Percentiles rank a stretch among this genome's conserved stretches.
Evolutionary conservation across 352 stramenopile species (phyloP).

Genomic region (Phytopythium boreale): DNA sequence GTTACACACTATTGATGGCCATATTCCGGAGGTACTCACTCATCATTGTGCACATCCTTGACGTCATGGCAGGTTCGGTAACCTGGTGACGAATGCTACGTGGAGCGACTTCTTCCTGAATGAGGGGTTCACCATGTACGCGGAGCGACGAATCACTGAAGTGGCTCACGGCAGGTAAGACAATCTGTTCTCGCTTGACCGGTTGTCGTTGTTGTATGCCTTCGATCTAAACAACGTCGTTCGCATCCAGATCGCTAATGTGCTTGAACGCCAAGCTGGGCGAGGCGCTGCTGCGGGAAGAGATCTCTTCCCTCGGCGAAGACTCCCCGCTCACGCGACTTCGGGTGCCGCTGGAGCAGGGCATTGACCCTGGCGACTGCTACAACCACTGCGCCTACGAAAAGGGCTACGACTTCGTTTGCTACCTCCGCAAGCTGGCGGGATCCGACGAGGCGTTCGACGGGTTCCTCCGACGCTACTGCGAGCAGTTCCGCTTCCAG

Average conservation of each 20-base stretch:
- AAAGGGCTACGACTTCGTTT: constrained; percentile 79
- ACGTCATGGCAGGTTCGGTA: constrained; percentile 54
- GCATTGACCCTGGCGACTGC: constrained; percentile 75
- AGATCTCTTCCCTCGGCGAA: constrained; percentile 68
- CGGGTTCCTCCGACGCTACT: constrained; percentile 65
- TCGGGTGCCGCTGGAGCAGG: constrained; percentile 64
- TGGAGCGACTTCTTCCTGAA: constrained; percentile 90
- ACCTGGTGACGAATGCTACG: constrained; percentile 79
- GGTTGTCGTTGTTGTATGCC: neutral
- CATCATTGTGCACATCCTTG: neutral
- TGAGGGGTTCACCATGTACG: constrained; percentile 89
- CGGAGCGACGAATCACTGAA: constrained; percentile 67
- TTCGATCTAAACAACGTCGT: neutral
- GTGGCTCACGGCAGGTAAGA: constrained; percentile 59
- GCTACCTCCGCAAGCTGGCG: constrained; percentile 64
- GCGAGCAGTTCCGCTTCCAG: constrained; percentile 63
- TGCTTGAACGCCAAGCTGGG: constrained; percentile 73
- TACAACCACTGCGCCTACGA: constrained; percentile 85
- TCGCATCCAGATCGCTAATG: constrained; percentile 39
- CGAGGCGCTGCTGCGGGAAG: constrained; percentile 56
- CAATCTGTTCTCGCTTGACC: neutral
- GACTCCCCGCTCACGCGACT: constrained; percentile 65
- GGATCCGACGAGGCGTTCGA: constrained; percentile 72
- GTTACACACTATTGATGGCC: neutral
- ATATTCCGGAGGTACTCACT: too few relatives aligned